Conservation (phyloP, 2,329 filamentous ascomycete genomes). For the Torrubiella hemipterigena region DNA sequence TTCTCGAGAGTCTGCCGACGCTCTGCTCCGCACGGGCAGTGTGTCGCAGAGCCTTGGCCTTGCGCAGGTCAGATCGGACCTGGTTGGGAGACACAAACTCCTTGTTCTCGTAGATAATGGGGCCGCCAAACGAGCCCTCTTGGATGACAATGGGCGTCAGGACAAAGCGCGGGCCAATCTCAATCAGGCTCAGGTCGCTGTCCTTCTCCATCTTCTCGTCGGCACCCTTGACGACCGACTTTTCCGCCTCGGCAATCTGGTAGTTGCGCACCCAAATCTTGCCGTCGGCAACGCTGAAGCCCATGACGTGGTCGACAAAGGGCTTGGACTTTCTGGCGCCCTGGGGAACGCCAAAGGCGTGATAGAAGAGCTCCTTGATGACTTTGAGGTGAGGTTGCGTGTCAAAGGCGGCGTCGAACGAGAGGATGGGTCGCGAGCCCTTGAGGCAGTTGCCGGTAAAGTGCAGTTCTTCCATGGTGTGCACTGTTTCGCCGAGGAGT, state of each 20-base stretch:
- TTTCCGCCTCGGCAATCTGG: constrained; percentile 76
- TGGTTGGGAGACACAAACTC: constrained; percentile 96
- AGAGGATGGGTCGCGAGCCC: constrained; percentile 80
- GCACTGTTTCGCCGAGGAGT: too few relatives aligned
- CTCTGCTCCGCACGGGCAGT: constrained; percentile 63
- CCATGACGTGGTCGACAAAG: constrained; percentile 91
- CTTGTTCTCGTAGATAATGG: constrained; percentile 97
- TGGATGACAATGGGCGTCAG: constrained; percentile 90
- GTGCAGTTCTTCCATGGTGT: constrained; percentile 94
- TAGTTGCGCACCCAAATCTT: constrained; percentile 97
- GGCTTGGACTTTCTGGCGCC: constrained; percentile 84
- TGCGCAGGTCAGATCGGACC: constrained; percentile 68
- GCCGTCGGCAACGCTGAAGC: constrained; percentile 79
- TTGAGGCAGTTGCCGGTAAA: constrained; percentile 97
- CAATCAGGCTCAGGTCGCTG: constrained; percentile 71
- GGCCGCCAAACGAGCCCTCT: constrained; percentile 88
- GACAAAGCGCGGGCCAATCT: constrained; percentile 89
- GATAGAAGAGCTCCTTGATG: constrained; percentile 80
- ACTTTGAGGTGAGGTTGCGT: constrained; percentile 66
- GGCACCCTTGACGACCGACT: constrained; percentile 29
- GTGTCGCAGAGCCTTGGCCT: constrained; percentile 66
- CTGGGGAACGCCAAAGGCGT: constrained; percentile 86
- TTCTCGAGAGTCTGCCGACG: constrained; percentile 62
- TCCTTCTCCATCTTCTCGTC: constrained; percentile 30
- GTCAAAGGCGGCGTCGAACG: constrained; percentile 83